Base-by-base conservation (phyloP, 2,329 filamentous ascomycete genomes). In the Aspergillus amoenus region DNA sequence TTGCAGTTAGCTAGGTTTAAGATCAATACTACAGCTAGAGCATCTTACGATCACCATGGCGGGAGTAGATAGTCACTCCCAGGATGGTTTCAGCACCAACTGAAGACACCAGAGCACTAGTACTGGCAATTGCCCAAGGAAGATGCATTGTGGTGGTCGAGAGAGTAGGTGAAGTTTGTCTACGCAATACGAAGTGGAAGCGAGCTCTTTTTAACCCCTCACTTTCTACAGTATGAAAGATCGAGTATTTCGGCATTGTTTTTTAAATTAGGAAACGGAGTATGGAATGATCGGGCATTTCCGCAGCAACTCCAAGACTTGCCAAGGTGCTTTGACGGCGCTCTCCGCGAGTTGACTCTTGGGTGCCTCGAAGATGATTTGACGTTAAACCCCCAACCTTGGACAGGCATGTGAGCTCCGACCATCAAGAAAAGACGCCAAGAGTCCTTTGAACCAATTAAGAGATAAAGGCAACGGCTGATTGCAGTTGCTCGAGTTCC, bases 11-110 rank as follows among this genome's bases (percentile, higher is more conserved):
- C 34, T 37, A 12, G 27, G 4, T 6, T 12, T 15, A 4, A 8
- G 40, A 5, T 21, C 15, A 44, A 37, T 37, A 15, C 13, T 15
- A 15, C 8, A 5, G 4, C 9, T 30, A 11, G 27, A 30, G 5
- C 7, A 24, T 11, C 51, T 27, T 27, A 53, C 51, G 51, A 27
- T 53, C 51, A 12, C 51, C 51, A 53, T 53, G 51, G 30, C 51
- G 51, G 18, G 51, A 41, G 9, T 53, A 53, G 5, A 53, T 32
- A n/a, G 51, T 47, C 2, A 46, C 51, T 27, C 51, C 51, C 3
- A 53, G 32, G 18, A 53, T 46, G 8, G 51, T 53, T 39, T 53
- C 43, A 6, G 51, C 51, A 12, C 15, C 17, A n/a, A 21, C 51
- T 15, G 43, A 41, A 4, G 21, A 37, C 21, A 40, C 5, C 4